Evolutionary conservation across 441 rosid genomes (phyloP), one percentile per base, ranked within the genome.

Genomic region (Gossypium lobatum): DNA sequence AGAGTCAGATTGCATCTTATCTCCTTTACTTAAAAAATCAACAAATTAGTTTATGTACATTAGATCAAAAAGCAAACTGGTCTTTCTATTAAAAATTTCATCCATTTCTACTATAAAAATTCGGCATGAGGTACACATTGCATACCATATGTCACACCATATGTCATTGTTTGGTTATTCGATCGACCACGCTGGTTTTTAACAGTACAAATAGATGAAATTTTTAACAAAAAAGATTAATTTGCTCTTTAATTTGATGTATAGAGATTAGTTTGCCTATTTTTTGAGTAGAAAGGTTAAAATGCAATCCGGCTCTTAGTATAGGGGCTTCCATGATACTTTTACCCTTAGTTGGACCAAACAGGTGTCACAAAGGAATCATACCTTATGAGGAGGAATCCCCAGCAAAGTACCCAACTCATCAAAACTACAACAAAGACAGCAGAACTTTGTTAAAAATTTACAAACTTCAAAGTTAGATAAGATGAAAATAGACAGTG

Each of bases 321-420:
- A 42, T 42, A 42, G 14, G 4, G 14, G 48, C 48, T 42, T 42
- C 4, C 48, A 42, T 42, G 14, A 10, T 10, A 42, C 14, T 42
- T 8, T 39, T 42, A 52, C 18, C 6, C 55, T 65, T 21, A 65
- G 23, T 5, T 42, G 34, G 8, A 65, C 70, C 18, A 65, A 65
- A 20, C 42, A 37, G n/a, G 67, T 39, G 64, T 7, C 28, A 21
- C 6, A 7, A 1, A 66, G 37, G 48, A 67, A 60, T 46, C 58
- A 9, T 79, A 93, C 98, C 96, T 96, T 93, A 16, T 85, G 87
- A n/a, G 98, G 92, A 73, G 91, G 88, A 82, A 93, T 96, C 45
- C 96, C 99, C 75, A 96, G 85, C 81, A 96, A 85, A 79, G 98
- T 92, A 74, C 99, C 99, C 83, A 93, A 81, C 86, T 96, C 99